These are phyloP conservation scores for Nephelium lappaceum DNA, from an alignment of 345 rosid genomes.

Conservation along the genomic window DNA sequence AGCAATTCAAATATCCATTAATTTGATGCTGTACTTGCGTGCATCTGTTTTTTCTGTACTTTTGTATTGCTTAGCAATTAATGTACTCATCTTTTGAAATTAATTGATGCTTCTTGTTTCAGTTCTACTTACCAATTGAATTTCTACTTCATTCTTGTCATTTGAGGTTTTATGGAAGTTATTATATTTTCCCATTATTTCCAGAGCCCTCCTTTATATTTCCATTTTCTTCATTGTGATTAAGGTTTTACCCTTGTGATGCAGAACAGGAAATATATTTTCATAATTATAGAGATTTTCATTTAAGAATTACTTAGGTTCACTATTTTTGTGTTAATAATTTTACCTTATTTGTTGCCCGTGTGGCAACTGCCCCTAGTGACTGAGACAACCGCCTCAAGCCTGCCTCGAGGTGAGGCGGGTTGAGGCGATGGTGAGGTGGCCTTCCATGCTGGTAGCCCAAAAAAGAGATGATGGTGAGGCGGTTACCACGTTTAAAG, in stretches of 20 bases:
- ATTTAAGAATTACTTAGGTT: background rate
- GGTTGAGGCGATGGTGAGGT: too few species aligned
- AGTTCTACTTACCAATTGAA: background rate
- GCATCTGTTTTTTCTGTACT: background rate
- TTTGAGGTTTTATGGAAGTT: background rate
- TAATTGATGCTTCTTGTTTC: background rate
- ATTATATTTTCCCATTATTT: background rate
- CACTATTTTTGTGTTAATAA: background rate
- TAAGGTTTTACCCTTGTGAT: background rate
- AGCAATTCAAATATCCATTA: background rate
- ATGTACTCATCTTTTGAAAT: background rate
- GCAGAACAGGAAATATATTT: background rate
- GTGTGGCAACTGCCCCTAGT: too few species aligned
- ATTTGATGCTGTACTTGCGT: background rate
- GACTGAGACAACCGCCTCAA: too few species aligned
- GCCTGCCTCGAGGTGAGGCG: too few species aligned
- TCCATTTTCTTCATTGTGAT: background rate
- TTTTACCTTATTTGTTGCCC: background rate
- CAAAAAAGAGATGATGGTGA: too few species aligned
- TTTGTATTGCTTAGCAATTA: constrained; percentile 1
- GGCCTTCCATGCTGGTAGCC: too few species aligned
- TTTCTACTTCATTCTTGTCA: background rate
- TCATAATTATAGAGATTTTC: background rate
- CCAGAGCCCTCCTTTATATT: background rate
- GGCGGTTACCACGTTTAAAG: too few species aligned